A percentile compares a stretch with the other conserved stretches of the same genome.
Evolutionary conservation across 148 eudicot species (phyloP).

Genomic region (Camellia lanceoleosa): DNA sequence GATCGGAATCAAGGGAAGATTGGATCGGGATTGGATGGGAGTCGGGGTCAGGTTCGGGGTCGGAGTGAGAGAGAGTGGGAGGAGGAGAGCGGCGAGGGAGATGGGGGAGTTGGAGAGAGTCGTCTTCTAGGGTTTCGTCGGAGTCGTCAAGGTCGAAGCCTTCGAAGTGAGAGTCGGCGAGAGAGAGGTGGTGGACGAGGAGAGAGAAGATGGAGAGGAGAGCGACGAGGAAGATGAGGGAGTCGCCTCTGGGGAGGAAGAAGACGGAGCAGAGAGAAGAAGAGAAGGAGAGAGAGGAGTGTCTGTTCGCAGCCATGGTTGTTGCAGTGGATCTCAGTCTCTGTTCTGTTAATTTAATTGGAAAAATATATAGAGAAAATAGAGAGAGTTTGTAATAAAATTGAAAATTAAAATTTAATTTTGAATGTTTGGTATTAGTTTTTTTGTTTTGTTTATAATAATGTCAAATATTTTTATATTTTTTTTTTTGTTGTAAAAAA

Average conservation of each 20-base stretch:
- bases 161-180: slow-evolving; percentile 40
- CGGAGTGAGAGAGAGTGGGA: slow-evolving; percentile 38
- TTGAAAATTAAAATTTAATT: no score
- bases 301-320: slow-evolving; percentile 39
- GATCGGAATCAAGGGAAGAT: slow-evolving; percentile 16
- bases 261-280: slow-evolving; percentile 31
- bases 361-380: neutral
- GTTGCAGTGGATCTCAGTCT: neutral
- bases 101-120: slow-evolving; percentile 28
- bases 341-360: no score
- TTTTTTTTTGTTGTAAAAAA: no score
- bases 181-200: slow-evolving; percentile 43
- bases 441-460: no score
- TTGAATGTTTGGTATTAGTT: no score
- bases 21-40: neutral
- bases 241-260: slow-evolving; percentile 29
- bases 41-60: slow-evolving; percentile 24
- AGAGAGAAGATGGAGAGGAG: slow-evolving; percentile 45
- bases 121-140: slow-evolving; percentile 50
- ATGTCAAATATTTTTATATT: no score
- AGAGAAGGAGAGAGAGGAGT: slow-evolving; percentile 20
- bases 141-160: slow-evolving; percentile 40
- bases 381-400: neutral
- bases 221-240: slow-evolving; percentile 31
- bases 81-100: slow-evolving; percentile 43